Evolutionary conservation across 2,329 filamentous ascomycete genomes (phyloP).

Genomic region (Tolypocladium paradoxum): DNA sequence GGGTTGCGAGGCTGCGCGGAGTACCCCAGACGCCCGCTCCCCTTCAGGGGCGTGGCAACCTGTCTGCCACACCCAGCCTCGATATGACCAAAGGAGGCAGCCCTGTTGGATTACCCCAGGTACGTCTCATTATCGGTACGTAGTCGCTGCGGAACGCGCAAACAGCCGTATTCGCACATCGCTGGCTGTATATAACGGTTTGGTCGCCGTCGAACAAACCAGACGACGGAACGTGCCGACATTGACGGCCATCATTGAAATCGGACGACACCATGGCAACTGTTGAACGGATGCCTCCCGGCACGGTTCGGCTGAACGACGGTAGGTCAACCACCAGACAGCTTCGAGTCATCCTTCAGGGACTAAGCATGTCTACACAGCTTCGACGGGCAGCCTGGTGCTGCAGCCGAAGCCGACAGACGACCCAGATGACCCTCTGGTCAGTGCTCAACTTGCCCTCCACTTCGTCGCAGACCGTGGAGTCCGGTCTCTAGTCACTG

Average conservation of each 20-base stretch:
- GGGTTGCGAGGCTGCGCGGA: too few species aligned
- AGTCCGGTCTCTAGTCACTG: background rate
- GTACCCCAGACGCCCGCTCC: too few species aligned
- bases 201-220: background rate
- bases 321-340: too few species aligned
- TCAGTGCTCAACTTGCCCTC: background rate
- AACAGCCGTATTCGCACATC: background rate
- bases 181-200: background rate
- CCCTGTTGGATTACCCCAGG: background rate
- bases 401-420: background rate
- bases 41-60: too few species aligned
- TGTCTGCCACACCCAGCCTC: background rate
- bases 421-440: conserved; percentile 1
- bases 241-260: background rate
- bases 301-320: background rate
- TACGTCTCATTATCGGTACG: background rate
- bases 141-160: background rate
- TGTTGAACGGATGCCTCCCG: background rate
- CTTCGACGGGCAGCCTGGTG: background rate
- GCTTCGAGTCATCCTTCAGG: too few species aligned
- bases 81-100: background rate
- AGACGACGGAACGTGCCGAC: background rate
- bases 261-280: background rate
- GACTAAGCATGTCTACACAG: background rate
- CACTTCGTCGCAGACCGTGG: background rate